These are phyloP conservation scores for Hypholoma sublateritium DNA, from an alignment of 768 basidiomycete species.

Conservation along the genomic window DNA sequence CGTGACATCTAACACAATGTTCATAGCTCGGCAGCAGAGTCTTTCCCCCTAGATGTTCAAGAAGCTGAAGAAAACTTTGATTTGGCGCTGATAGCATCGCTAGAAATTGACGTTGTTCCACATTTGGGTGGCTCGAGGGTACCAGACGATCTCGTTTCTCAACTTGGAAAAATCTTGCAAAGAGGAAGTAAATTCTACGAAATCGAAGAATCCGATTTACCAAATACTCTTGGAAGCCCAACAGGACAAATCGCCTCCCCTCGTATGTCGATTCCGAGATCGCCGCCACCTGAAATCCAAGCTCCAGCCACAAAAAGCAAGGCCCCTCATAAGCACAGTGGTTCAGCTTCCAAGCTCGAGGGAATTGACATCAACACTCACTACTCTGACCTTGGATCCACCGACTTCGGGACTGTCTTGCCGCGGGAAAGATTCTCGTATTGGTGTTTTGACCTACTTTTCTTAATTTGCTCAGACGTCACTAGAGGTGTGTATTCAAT, in stretches of 20 bases:
- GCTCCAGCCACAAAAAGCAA: background rate
- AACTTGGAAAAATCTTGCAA: constrained; percentile 69
- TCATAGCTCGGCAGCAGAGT: constrained; percentile 54
- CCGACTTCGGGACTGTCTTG: constrained; percentile 51
- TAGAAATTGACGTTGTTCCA: constrained; percentile 82
- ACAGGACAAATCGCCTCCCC: constrained; percentile 6
- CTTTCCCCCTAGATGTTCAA: constrained; percentile 62
- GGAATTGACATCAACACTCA: constrained; percentile 32
- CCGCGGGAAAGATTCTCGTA: constrained; percentile 87
- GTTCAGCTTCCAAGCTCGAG: constrained; percentile 13
- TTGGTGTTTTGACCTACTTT: constrained; percentile 90
- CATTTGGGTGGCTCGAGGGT: constrained; percentile 67
- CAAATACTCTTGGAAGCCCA: constrained; percentile 8
- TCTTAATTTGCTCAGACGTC: constrained; percentile 71
- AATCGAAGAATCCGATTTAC: constrained; percentile 12
- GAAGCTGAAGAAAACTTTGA: constrained; percentile 86
- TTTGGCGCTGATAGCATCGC: constrained; percentile 68
- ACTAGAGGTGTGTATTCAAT: constrained; percentile 49
- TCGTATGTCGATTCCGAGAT: constrained; percentile 5
- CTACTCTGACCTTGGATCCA: constrained; percentile 52
- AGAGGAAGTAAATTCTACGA: constrained; percentile 70
- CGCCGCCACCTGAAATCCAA: constrained; percentile 1
- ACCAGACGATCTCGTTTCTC: constrained; percentile 67
- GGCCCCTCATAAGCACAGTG: constrained; percentile 3
- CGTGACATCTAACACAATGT: background rate